Percentiles rank a stretch among this genome's conserved stretches.
These are phyloP conservation scores for Wallacemonas sp. DNA, from an alignment of 208 protist species.

Conservation along the genomic window DNA sequence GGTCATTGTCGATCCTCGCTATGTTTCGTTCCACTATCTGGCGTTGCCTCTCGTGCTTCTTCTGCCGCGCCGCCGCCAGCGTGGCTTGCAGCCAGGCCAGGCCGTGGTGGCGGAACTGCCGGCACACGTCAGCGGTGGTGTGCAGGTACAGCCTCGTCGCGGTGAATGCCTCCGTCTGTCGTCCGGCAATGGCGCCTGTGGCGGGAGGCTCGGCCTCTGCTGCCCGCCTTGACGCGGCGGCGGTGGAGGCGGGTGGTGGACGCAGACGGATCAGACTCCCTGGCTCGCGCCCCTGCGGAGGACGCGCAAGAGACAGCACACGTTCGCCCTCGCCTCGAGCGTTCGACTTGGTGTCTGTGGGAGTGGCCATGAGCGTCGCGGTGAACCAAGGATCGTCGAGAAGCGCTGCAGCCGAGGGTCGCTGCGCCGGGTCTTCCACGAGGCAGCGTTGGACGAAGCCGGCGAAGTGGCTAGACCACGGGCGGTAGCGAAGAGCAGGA, in stretches of 20 bases:
- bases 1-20: too few relatives aligned
- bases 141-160: background rate
- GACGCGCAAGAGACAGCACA: background rate
- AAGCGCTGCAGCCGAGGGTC: constrained; percentile 54
- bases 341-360: background rate
- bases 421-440: constrained; percentile 28
- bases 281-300: background rate
- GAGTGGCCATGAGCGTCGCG: constrained; percentile 4
- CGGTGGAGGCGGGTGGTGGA: too few relatives aligned
- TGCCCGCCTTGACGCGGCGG: too few relatives aligned
- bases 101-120: background rate
- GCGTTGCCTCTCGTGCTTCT: too few relatives aligned
- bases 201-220: too few relatives aligned
- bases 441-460: constrained; percentile 69
- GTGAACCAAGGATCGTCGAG: constrained; percentile 81
- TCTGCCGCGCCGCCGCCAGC: background rate
- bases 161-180: background rate
- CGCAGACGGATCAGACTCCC: background rate
- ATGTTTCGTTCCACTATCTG: too few relatives aligned
- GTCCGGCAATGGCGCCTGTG: background rate
- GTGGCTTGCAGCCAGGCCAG: background rate
- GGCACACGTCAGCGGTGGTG: background rate
- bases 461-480: constrained; percentile 51
- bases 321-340: background rate
- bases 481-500: constrained; percentile 27